Base-by-base conservation (phyloP, 176 grass and related monocot genomes). In the Leersia perrieri region DNA sequence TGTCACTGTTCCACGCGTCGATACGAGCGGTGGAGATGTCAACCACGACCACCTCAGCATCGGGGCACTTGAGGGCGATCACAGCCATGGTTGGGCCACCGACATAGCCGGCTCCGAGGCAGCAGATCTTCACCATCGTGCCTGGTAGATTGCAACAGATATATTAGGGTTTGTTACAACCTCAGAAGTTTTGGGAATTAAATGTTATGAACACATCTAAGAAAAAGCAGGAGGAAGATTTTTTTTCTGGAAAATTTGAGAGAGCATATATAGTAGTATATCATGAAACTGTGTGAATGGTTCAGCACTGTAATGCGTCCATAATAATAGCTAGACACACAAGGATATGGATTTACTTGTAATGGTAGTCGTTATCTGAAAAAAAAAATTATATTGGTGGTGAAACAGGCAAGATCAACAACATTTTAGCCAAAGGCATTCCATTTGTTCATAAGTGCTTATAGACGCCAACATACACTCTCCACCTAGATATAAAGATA, bases 71-170 rank as follows among this genome's bases (percentile, higher is more conserved):
- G 23, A 87, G 41, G 44, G 91, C 91, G 15, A 93, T 93, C 57
- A 93, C 87, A 1, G 91, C 91, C 91, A 93, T 93, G 72, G 91
- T 93, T n/a, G 91, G 91, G 34, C 91, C 91, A 25, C 91, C 91
- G 1, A 93, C 91, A 70, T 93, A 93, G 63, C 91, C 91, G 44
- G 91, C 91, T 67, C 91, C 91, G 35, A 93, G 74, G 66, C 91
- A 93, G 87, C 91, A 93, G 41, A 93, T 90, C 87, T 93, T 93
- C 80, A 93, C 91, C 91, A 93, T 89, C 30, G 51, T 57, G 20
- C 14, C 78, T 80, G 78, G n/a, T n/a, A n/a, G n/a, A 12, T 29
- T 55, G 31, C 77, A 27, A 9, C 15, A 53, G n/a, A n/a, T n/a
- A n/a, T n/a, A n/a, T n/a, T n/a, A n/a, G n/a, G n/a, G n/a, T n/a